phyloP scores from a whole-genome alignment of 1,284 basidiomycete species.

The Microbotryum violaceum region DNA sequence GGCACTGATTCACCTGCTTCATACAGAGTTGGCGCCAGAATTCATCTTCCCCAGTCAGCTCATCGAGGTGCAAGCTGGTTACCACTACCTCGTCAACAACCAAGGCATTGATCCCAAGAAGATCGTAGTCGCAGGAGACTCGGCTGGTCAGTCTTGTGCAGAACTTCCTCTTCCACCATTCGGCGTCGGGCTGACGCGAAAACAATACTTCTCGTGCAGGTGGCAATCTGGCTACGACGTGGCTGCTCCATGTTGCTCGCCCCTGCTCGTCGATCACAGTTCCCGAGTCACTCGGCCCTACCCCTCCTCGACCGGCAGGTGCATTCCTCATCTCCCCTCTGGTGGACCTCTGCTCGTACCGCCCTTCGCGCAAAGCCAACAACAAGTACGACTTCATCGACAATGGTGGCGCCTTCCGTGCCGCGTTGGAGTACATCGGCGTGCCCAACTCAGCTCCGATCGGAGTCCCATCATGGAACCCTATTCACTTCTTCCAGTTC shows the following conservation, averaged over 20 bases:
- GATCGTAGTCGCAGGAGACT: constrained; percentile 60
- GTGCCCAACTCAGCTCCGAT: background rate
- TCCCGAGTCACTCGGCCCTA: constrained; percentile 6
- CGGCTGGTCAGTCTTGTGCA: constrained; percentile 41
- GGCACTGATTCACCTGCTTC: background rate
- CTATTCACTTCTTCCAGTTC: constrained; percentile 7
- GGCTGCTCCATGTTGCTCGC: constrained; percentile 23
- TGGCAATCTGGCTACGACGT: constrained; percentile 51
- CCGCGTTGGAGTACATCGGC: constrained; percentile 26
- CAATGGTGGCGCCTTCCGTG: constrained; percentile 1
- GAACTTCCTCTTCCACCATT: too few species aligned
- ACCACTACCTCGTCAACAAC: constrained; percentile 52
- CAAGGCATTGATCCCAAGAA: constrained; percentile 50
- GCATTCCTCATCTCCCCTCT: constrained; percentile 24
- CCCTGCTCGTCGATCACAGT: constrained; percentile 12
- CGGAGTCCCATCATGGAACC: constrained; percentile 8
- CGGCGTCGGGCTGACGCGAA: too few species aligned
- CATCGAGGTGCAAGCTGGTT: constrained; percentile 56
- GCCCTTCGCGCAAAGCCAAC: constrained; percentile 3
- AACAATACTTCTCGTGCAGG: constrained; percentile 39
- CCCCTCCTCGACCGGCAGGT: constrained; percentile 13
- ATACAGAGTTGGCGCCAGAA: constrained; percentile 18
- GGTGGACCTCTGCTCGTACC: constrained; percentile 12
- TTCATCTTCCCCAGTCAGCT: constrained; percentile 50
- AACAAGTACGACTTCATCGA: constrained; percentile 14